Evolutionary conservation across 1,284 basidiomycete genomes (phyloP).

Genomic region (Puccinia triticina): DNA sequence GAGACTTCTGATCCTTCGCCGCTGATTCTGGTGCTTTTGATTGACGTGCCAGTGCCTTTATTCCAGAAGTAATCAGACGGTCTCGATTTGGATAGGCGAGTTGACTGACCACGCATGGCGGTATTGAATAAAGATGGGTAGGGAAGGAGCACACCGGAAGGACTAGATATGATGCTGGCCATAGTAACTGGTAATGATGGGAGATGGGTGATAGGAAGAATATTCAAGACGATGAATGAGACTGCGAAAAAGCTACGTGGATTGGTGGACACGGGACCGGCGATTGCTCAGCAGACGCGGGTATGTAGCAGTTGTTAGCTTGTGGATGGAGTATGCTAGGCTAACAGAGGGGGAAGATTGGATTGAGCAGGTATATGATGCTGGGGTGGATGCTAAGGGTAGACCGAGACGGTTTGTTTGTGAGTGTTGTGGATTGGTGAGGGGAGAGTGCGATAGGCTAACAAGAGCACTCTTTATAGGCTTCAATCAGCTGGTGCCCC

Average conservation of each 20-base stretch:
- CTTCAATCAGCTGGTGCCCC: not conserved
- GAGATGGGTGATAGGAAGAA: not conserved
- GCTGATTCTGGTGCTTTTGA: not conserved
- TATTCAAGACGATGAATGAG: not conserved
- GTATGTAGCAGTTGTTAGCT: not conserved
- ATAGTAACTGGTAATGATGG: not conserved
- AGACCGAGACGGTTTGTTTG: too few species aligned
- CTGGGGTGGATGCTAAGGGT: not conserved
- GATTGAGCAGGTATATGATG: not conserved
- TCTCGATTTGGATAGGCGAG: not conserved
- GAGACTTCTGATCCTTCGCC: not conserved
- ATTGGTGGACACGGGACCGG: not conserved
- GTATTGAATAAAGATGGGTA: slow-evolving; percentile 15
- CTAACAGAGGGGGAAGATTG: not conserved
- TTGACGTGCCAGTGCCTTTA: slow-evolving; percentile 10
- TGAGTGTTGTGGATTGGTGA: not conserved
- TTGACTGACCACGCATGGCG: slow-evolving; percentile 9
- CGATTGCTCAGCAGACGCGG: not conserved
- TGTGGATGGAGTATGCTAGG: not conserved
- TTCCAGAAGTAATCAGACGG: slow-evolving; percentile 46
- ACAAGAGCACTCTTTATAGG: not conserved
- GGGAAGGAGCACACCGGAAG: slow-evolving; percentile 2
- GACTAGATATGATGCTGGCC: not conserved
- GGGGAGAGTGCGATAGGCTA: not conserved
- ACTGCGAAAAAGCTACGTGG: not conserved